Evolutionary conservation across 73 alveolate genomes (phyloP), one percentile per base, ranked within the genome.

Genomic region (Durusdinium trenchii): DNA sequence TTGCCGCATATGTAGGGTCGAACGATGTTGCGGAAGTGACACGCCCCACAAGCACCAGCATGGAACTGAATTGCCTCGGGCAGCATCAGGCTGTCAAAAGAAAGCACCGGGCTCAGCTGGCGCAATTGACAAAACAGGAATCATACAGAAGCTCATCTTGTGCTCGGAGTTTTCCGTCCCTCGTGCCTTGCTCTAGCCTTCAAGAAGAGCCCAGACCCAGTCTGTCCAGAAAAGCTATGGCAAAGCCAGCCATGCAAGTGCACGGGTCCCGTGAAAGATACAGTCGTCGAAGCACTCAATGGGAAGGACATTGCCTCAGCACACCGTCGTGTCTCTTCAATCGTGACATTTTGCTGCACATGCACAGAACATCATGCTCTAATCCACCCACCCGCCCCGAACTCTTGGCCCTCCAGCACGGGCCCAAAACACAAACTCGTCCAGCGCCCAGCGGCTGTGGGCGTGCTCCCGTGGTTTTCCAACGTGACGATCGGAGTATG

Each of bases 1-100:
- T 94, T 81, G 99, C 99, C 57, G 99, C 99, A 52, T 94, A 94
- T 26, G 91, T 73, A 9, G 99, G 94, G 50, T 94, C 99, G 52
- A 94, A 78, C 54, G 99, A 46, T 36, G 99, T 94, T 28, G 99
- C 99, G 6, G 99, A 94, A 5, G 99, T 94, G 54, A 94, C 93
- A 14, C 99, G 79, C 38, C 99, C 99, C 45, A 94, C 99, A 47
- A 94, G 50, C 42, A 94, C 99, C 83, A 94, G 82, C 91, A 76
- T 76, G 50, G 94, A 73, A 46, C 99, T 94, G 67, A 94, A 94
- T 38, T 94, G 99, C 94, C 99, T 84, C 28, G 9, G 28, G 64
- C 28, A 54, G 28, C 67, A 50, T n/a, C n/a, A n/a, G n/a, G n/a
- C n/a, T n/a, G n/a, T n/a, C n/a, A n/a, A n/a, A n/a, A n/a, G n/a